These are phyloP conservation scores for Lepiota brunneoincarnata DNA, from an alignment of 768 basidiomycete genomes.

Conservation along the genomic window DNA sequence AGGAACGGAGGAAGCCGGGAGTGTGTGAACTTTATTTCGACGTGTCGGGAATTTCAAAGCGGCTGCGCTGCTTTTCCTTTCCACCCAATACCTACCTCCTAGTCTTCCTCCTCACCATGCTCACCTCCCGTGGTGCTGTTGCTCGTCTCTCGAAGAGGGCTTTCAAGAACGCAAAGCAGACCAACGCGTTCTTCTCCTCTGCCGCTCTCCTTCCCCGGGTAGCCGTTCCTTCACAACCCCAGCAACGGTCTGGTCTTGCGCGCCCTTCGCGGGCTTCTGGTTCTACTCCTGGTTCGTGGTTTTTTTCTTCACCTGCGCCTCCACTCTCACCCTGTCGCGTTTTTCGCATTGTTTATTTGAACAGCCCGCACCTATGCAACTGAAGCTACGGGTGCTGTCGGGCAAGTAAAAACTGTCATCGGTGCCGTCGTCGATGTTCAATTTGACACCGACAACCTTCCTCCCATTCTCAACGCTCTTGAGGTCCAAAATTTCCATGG, in stretches of 20 bases:
- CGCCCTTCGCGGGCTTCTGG: slow-evolving; percentile 49
- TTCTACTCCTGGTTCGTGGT: slow-evolving; percentile 52
- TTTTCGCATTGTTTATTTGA: slow-evolving; percentile 18
- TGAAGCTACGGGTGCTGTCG: slow-evolving; percentile 70
- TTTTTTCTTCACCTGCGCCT: slow-evolving; percentile 12
- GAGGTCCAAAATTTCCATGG: slow-evolving; percentile 94
- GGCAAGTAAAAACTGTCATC: slow-evolving; percentile 96
- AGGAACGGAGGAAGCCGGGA: slow-evolving; percentile 43
- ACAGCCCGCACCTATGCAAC: slow-evolving; percentile 88
- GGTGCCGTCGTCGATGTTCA: slow-evolving; percentile 99
- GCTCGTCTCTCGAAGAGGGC: slow-evolving; percentile 86
- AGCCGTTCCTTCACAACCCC: slow-evolving; percentile 40
- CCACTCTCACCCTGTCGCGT: slow-evolving; percentile 18
- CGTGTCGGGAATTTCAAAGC: slow-evolving; percentile 39
- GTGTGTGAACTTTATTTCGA: slow-evolving; percentile 47
- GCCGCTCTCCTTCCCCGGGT: slow-evolving; percentile 57
- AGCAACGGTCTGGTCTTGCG: slow-evolving; percentile 43
- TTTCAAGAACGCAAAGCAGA: slow-evolving; percentile 69
- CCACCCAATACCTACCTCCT: slow-evolving; percentile 25
- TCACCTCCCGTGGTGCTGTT: slow-evolving; percentile 83
- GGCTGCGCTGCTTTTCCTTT: slow-evolving; percentile 19
- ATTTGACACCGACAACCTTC: slow-evolving; percentile 92
- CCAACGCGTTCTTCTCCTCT: slow-evolving; percentile 80
- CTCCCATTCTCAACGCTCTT: slow-evolving; percentile 97
- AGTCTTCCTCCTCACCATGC: slow-evolving; percentile 51